Evolutionary conservation across 208 protist species (phyloP).

Genomic region (Entamoeba nuttalli): DNA sequence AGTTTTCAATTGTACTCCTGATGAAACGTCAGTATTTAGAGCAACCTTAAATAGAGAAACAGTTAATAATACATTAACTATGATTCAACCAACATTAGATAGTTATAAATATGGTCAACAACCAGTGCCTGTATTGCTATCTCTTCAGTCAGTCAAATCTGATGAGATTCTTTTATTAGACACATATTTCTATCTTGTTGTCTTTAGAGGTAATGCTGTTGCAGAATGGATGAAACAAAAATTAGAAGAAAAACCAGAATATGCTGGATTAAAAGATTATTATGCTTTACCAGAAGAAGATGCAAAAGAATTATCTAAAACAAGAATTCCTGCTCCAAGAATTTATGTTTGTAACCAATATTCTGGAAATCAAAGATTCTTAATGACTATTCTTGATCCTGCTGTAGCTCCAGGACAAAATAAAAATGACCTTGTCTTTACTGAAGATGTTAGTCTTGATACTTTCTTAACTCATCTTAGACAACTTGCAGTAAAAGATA

Average conservation of each 20-base stretch:
- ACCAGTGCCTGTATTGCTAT: neutral
- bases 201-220: neutral
- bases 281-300: slow-evolving; percentile 6
- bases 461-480: neutral
- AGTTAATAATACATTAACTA: slow-evolving; percentile 12
- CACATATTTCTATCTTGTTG: slow-evolving; percentile 17
- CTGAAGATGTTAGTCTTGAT: neutral
- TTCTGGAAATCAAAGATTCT: neutral
- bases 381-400: slow-evolving; percentile 2
- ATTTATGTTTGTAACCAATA: slow-evolving; percentile 19
- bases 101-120: neutral
- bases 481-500: neutral
- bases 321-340: slow-evolving; percentile 3
- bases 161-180: slow-evolving; percentile 25
- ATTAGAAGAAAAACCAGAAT: slow-evolving; percentile 1
- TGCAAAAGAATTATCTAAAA: neutral
- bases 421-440: neutral
- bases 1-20: slow-evolving; percentile 15
- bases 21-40: slow-evolving; percentile 19
- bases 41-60: neutral
- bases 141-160: neutral
- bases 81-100: slow-evolving; percentile 23
- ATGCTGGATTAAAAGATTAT: neutral
- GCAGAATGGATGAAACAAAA: slow-evolving; percentile 1
- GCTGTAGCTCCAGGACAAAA: neutral